Conservation (phyloP, 176 grass and related monocot genomes). For the Microstegium vimineum region DNA sequence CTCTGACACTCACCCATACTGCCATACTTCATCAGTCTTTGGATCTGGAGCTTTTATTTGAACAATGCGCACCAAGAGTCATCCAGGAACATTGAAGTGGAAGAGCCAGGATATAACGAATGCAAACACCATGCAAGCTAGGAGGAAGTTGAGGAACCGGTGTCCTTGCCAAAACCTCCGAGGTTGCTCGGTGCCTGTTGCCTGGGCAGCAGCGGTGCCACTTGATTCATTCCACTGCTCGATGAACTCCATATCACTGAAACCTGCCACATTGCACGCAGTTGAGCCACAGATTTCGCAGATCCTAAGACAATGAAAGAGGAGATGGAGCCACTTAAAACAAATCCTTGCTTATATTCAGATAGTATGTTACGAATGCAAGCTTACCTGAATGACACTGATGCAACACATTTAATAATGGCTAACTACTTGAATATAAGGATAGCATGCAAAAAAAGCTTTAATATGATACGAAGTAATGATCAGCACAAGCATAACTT, state of each 20-base stretch:
- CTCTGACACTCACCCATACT: not conserved
- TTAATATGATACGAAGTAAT: not conserved
- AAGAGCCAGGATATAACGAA: slow-evolving; percentile 98
- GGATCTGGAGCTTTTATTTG: slow-evolving; percentile 18
- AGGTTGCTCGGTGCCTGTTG: slow-evolving; percentile 30
- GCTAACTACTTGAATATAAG: not conserved
- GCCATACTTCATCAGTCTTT: not conserved
- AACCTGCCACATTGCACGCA: slow-evolving; percentile 73
- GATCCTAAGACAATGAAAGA: slow-evolving; percentile 48
- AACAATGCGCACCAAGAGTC: not conserved
- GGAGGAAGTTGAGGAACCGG: slow-evolving; percentile 90
- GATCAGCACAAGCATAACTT: no score
- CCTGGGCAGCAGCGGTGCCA: not conserved
- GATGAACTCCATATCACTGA: slow-evolving; percentile 58
- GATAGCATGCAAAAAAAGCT: not conserved
- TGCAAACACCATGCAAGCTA: slow-evolving; percentile 92
- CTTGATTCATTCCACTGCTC: slow-evolving; percentile 77
- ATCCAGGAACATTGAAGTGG: slow-evolving; percentile 88
- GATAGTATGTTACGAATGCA: not conserved
- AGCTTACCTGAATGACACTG: not conserved
- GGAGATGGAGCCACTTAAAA: not conserved
- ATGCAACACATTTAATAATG: not conserved
- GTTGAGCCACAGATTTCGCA: slow-evolving; percentile 84
- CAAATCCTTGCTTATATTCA: not conserved
- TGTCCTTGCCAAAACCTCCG: slow-evolving; percentile 88